These are phyloP conservation scores for Tuber borchii DNA, from an alignment of 495 filamentous ascomycete species.

Conservation along the genomic window DNA sequence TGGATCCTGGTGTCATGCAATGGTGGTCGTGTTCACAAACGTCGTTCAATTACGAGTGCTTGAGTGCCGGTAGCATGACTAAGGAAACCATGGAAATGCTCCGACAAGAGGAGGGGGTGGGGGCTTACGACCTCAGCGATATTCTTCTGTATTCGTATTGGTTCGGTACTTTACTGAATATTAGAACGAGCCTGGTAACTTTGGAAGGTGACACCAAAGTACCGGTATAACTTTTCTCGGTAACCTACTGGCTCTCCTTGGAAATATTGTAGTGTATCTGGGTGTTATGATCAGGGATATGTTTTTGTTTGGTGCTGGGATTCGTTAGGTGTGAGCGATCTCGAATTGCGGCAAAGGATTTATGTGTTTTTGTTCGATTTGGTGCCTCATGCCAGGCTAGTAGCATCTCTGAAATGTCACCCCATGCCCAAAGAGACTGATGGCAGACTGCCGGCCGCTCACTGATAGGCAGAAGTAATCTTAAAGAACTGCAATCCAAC, in stretches of 20 bases:
- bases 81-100: background rate
- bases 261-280: background rate
- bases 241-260: background rate
- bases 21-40: no score
- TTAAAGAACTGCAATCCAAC: background rate
- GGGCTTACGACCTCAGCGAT: background rate
- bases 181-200: background rate
- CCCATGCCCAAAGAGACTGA: background rate
- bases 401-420: background rate
- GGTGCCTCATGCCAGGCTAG: background rate
- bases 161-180: background rate
- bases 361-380: slow-evolving; percentile 6
- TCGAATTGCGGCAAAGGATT: background rate
- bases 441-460: background rate
- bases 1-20: no score
- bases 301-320: background rate
- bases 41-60: background rate
- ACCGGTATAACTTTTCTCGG: background rate
- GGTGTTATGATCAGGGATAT: background rate
- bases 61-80: background rate
- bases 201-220: background rate
- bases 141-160: background rate
- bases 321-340: background rate
- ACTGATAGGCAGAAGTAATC: background rate
- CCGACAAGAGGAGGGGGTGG: background rate